Conservation (phyloP, 1,284 basidiomycete species). For the Cutaneotrichosporon sp. region DNA sequence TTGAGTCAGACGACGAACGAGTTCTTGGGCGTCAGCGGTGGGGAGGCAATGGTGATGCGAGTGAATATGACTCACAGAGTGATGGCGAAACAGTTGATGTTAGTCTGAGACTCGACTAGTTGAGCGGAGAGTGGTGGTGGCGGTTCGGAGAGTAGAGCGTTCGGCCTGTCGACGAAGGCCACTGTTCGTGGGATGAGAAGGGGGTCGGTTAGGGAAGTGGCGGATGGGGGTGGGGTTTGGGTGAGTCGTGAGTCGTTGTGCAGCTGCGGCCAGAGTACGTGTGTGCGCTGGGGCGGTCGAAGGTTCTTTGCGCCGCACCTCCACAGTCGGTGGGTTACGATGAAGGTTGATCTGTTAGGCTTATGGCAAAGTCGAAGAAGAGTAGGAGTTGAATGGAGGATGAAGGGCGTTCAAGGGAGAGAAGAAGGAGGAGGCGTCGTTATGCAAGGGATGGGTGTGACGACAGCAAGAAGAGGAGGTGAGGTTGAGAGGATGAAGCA, state of each 20-base stretch:
- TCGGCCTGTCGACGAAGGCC: not conserved
- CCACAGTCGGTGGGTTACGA: constrained; percentile 8
- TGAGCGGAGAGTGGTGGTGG: not conserved
- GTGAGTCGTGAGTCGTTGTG: not conserved
- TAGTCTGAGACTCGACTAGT: not conserved
- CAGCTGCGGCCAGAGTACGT: constrained; percentile 8
- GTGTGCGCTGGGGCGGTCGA: constrained; percentile 6
- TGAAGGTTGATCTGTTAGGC: not conserved
- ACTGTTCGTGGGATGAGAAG: not conserved
- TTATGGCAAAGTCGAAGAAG: not conserved
- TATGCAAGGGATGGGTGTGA: not conserved
- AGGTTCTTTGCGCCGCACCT: constrained; percentile 7
- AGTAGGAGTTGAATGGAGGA: not conserved
- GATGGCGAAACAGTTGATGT: not conserved
- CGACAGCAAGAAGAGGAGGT: not conserved
- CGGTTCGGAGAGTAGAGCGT: not conserved
- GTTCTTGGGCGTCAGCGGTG: not conserved
- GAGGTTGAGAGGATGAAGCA: constrained; percentile 5
- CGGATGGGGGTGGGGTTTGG: too few relatives aligned
- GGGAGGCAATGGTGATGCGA: not conserved
- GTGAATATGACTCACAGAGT: not conserved
- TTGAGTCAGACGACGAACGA: not conserved
- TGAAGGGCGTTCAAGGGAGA: not conserved
- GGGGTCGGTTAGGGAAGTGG: not conserved
- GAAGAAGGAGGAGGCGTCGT: not conserved